phyloP scores from a whole-genome alignment of 306 rosid genomes.

The Cicer pinnatifidum region DNA sequence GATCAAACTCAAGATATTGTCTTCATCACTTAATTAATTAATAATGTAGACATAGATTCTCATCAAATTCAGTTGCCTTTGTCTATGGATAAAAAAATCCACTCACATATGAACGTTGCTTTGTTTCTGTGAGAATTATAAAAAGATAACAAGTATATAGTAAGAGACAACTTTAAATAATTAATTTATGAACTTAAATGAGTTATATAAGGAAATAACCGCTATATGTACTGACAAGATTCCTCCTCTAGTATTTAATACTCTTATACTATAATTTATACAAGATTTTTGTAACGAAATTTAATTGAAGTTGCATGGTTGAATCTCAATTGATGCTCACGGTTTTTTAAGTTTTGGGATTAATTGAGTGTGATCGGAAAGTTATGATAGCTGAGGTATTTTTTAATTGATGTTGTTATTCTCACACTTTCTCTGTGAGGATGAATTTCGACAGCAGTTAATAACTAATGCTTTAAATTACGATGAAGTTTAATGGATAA shows the following conservation, averaged over 20 bases:
- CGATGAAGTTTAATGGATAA: no score
- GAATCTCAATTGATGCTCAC: no score
- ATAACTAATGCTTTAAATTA: no score
- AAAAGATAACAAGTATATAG: not conserved
- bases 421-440: no score
- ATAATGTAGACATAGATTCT: slow-evolving; percentile 46
- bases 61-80: slow-evolving; percentile 45
- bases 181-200: not conserved
- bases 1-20: slow-evolving; percentile 41
- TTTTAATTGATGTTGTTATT: no score
- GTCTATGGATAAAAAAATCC: not conserved
- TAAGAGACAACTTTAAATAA: slow-evolving; percentile 10
- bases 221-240: slow-evolving; percentile 45
- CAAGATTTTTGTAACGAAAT: not conserved
- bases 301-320: slow-evolving; percentile 5
- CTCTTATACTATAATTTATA: not conserved
- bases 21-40: not conserved
- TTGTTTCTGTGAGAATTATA: slow-evolving; percentile 34
- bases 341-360: no score
- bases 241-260: slow-evolving; percentile 9
- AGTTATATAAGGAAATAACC: slow-evolving; percentile 20
- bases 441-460: no score
- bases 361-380: not conserved
- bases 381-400: not conserved
- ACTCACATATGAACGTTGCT: slow-evolving; percentile 65